Conservation (phyloP, 2,329 filamentous ascomycete species). For the Simplicillium sp. region DNA sequence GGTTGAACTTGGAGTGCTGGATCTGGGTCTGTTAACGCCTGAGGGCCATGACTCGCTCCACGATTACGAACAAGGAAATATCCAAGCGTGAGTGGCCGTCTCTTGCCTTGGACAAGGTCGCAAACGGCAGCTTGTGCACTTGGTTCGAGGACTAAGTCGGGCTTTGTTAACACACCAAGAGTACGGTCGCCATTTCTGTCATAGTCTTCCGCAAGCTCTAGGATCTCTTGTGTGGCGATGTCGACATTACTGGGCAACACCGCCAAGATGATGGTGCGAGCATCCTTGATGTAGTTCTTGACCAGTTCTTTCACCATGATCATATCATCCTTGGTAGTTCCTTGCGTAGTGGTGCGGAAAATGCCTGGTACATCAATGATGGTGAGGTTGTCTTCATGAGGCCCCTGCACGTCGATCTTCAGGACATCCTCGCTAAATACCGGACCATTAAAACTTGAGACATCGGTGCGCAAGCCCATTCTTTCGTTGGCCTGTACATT, state of each 20-base stretch:
- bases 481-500: constrained; percentile 24
- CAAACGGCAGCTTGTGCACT: constrained; percentile 26
- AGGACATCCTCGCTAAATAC: constrained; percentile 37
- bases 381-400: constrained; percentile 34
- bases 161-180: constrained; percentile 46
- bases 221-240: constrained; percentile 29
- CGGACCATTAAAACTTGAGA: too few species aligned
- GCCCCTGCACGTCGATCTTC: constrained; percentile 32
- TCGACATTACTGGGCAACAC: constrained; percentile 31
- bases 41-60: constrained; percentile 8
- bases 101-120: constrained; percentile 30
- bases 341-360: constrained; percentile 29
- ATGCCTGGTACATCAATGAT: constrained; percentile 46
- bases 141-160: constrained; percentile 37
- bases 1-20: too few species aligned
- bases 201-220: constrained; percentile 22
- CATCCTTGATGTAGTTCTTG: constrained; percentile 31
- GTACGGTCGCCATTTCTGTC: constrained; percentile 32
- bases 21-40: too few species aligned
- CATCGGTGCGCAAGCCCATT: constrained; percentile 30
- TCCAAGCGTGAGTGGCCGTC: constrained; percentile 31
- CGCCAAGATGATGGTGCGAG: constrained; percentile 38
- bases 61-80: constrained; percentile 41
- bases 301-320: constrained; percentile 36
- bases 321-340: constrained; percentile 35